phyloP scores from a whole-genome alignment of 208 protist species.

The Endotrypanum monterogeii region DNA sequence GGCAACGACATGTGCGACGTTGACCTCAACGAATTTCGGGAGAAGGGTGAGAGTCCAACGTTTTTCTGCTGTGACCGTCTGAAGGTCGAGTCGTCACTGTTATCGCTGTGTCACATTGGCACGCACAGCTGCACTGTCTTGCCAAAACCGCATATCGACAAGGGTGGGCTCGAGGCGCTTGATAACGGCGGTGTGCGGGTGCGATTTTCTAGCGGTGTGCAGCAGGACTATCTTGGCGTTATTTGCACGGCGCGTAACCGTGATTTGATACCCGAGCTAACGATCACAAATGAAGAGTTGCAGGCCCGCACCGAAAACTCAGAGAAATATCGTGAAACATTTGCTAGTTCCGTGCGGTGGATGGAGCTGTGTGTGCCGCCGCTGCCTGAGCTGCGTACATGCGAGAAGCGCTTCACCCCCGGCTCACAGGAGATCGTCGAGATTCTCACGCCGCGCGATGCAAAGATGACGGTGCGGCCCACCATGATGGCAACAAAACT shows the following conservation, averaged over 20 bases:
- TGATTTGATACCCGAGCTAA: conserved; percentile 78
- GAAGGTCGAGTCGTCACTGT: conserved; percentile 82
- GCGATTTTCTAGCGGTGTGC: conserved; percentile 78
- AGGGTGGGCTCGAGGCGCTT: conserved; percentile 75
- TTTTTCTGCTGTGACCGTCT: conserved; percentile 93
- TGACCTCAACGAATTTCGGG: conserved; percentile 91
- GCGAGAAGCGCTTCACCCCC: conserved; percentile 90
- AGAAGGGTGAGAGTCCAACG: conserved; percentile 92
- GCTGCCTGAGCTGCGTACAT: conserved; percentile 81
- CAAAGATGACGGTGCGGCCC: conserved; percentile 91
- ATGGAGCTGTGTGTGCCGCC: conserved; percentile 90
- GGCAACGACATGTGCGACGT: conserved; percentile 93
- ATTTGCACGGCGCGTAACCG: conserved; percentile 88
- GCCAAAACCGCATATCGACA: conserved; percentile 78
- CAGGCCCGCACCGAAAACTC: conserved; percentile 80
- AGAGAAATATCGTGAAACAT: conserved; percentile 71
- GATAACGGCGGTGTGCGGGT: conserved; percentile 85
- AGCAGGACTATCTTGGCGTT: conserved; percentile 85
- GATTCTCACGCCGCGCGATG: conserved; percentile 84
- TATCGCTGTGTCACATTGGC: conserved; percentile 85
- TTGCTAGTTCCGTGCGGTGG: conserved; percentile 80
- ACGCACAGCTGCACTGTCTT: conserved; percentile 84
- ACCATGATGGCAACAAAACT: conserved; percentile 93
- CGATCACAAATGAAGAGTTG: conserved; percentile 82
- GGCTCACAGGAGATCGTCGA: conserved; percentile 92